Conservation (phyloP, 768 basidiomycete genomes). For the Lactarius sanguifluus region DNA sequence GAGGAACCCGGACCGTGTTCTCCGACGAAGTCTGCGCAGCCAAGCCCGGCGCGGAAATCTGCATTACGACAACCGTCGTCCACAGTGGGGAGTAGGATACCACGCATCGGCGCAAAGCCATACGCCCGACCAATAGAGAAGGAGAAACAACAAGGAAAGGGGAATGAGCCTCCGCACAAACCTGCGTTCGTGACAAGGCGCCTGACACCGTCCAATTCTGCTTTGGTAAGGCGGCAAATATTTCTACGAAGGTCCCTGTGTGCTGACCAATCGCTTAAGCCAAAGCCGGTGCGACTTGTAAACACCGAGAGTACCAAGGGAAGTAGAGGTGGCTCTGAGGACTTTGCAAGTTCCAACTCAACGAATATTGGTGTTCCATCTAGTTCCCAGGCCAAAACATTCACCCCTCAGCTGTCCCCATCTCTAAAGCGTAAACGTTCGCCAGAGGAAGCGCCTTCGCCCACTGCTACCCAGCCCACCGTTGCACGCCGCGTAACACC, state of each 20-base stretch:
- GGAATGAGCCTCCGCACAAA: constrained; percentile 18
- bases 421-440: constrained; percentile 25
- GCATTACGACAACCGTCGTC: constrained; percentile 35
- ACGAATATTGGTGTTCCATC: constrained; percentile 11
- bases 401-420: constrained; percentile 20
- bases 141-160: constrained; percentile 18
- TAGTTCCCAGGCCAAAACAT: constrained; percentile 4
- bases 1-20: constrained; percentile 18
- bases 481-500: constrained; percentile 19
- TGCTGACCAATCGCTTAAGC: constrained; percentile 18
- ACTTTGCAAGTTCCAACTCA: constrained; percentile 1
- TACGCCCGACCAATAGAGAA: constrained; percentile 33
- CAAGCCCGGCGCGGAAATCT: constrained; percentile 21
- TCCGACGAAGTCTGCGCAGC: constrained; percentile 14
- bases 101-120: constrained; percentile 38
- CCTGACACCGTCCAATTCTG: constrained; percentile 1
- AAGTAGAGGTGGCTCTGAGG: constrained; percentile 26
- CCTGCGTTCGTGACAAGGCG: constrained; percentile 12
- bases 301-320: constrained; percentile 6
- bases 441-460: constrained; percentile 9
- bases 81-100: constrained; percentile 37
- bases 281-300: constrained; percentile 26
- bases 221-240: constrained; percentile 13
- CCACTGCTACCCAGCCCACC: constrained; percentile 11
- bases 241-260: background rate